Evolutionary conservation across 768 basidiomycete species (phyloP).

Genomic region (Tulasnella sp.): DNA sequence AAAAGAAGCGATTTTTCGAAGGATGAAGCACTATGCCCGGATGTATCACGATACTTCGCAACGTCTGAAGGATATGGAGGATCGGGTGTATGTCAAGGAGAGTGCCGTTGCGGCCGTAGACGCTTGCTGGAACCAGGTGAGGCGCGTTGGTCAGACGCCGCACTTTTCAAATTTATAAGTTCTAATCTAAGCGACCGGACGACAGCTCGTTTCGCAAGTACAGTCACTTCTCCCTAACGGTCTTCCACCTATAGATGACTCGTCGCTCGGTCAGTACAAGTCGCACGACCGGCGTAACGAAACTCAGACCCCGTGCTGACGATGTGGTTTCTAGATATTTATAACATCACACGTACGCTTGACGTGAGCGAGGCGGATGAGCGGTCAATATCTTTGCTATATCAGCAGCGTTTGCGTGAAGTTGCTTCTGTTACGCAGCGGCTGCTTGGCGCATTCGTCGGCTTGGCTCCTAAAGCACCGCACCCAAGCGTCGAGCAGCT

Average conservation of each 20-base stretch:
- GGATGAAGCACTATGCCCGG: constrained; percentile 72
- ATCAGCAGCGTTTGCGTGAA: constrained; percentile 35
- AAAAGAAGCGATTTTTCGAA: constrained; percentile 74
- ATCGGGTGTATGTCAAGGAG: constrained; percentile 52
- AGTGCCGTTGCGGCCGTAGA: constrained; percentile 60
- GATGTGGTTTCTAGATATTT: constrained; percentile 1
- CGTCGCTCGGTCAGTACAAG: not conserved
- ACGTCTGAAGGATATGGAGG: constrained; percentile 52
- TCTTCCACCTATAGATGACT: constrained; percentile 29
- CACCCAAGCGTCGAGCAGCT: constrained; percentile 29
- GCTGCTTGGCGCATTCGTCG: constrained; percentile 46
- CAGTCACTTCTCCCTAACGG: constrained; percentile 46
- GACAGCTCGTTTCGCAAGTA: constrained; percentile 54
- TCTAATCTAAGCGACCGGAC: constrained; percentile 6
- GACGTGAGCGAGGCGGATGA: not conserved
- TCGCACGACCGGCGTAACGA: not conserved
- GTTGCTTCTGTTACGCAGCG: constrained; percentile 46
- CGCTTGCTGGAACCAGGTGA: constrained; percentile 70
- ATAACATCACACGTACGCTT: constrained; percentile 7
- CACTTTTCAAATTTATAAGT: constrained; percentile 9
- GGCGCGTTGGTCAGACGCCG: constrained; percentile 1
- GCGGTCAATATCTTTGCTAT: not conserved
- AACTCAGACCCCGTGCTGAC: not conserved
- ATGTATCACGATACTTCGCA: constrained; percentile 53
- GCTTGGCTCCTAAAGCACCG: constrained; percentile 31